Conservation (phyloP, 2,329 filamentous ascomycete species). For the Nemania sp. region DNA sequence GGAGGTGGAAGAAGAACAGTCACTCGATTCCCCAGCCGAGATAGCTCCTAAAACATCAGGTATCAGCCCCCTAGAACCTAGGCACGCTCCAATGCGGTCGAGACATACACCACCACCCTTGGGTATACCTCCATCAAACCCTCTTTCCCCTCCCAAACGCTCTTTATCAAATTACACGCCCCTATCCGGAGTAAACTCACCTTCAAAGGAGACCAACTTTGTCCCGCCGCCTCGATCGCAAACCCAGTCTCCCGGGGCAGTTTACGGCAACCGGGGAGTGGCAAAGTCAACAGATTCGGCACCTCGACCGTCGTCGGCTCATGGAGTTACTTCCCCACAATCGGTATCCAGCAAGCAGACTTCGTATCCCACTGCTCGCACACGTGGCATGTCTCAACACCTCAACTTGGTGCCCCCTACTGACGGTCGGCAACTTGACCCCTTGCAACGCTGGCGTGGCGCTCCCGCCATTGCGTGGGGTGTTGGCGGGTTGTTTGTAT, state of each 20-base stretch:
- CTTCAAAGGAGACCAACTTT: constrained; percentile 48
- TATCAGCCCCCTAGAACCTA: constrained; percentile 39
- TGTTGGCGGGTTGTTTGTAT: constrained; percentile 79
- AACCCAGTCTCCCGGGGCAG: constrained; percentile 63
- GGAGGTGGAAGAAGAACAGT: constrained; percentile 65
- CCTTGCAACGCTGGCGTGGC: constrained; percentile 88
- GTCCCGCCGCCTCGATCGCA: constrained; percentile 62
- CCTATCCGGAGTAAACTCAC: constrained; percentile 40
- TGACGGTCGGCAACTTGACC: constrained; percentile 72
- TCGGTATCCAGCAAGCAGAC: constrained; percentile 24
- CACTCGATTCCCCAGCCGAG: constrained; percentile 37
- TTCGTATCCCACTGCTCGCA: constrained; percentile 43
- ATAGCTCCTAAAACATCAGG: constrained; percentile 32
- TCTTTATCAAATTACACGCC: constrained; percentile 57
- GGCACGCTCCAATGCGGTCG: constrained; percentile 46
- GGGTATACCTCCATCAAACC: constrained; percentile 45
- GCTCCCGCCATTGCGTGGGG: constrained; percentile 86
- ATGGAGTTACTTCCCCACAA: constrained; percentile 50
- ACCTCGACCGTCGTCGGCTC: constrained; percentile 59
- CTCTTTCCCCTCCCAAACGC: constrained; percentile 62
- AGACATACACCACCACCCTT: constrained; percentile 58
- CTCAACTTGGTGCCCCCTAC: constrained; percentile 65
- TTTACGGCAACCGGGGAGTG: constrained; percentile 45
- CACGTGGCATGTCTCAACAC: constrained; percentile 58
- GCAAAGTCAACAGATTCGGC: constrained; percentile 47